Percentiles rank a stretch among this genome's conserved stretches.
Conservation (phyloP, 2,329 filamentous ascomycete species). For the Trichoderma sp. region DNA sequence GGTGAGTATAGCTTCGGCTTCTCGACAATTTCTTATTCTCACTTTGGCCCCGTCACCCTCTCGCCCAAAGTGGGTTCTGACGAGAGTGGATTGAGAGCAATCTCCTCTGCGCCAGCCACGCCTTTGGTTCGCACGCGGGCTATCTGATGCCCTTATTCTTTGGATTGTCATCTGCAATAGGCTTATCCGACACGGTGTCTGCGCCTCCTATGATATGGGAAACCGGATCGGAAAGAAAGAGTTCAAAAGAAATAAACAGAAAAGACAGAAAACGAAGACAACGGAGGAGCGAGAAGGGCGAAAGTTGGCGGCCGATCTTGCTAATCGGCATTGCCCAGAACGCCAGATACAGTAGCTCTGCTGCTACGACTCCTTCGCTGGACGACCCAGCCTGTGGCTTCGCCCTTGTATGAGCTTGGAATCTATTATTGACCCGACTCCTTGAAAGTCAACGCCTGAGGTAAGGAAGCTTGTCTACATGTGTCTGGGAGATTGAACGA, state of each 20-base stretch:
- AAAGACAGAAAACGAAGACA: too few relatives aligned
- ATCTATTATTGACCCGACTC: too few relatives aligned
- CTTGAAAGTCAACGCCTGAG: neutral
- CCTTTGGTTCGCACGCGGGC: neutral
- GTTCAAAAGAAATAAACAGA: too few relatives aligned
- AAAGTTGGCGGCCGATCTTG: constrained; percentile 1
- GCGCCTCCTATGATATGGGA: neutral
- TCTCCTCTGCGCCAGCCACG: neutral
- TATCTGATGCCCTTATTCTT: neutral
- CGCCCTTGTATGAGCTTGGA: neutral
- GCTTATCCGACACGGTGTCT: neutral
- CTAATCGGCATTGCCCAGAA: neutral
- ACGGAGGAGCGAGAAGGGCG: neutral
- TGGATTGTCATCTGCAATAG: neutral
- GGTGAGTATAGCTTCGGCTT: constrained; percentile 3
- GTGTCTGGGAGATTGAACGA: too few relatives aligned
- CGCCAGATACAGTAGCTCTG: neutral
- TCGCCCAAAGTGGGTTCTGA: neutral
- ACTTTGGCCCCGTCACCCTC: neutral
- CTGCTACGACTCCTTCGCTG: constrained; percentile 3
- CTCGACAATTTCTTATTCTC: neutral
- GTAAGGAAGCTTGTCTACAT: neutral
- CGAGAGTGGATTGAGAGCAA: neutral
- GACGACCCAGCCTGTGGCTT: neutral
- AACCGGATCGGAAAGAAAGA: neutral